Conservation (phyloP, 2,329 filamentous ascomycete species). For the Rhynchosporium agropyri region DNA sequence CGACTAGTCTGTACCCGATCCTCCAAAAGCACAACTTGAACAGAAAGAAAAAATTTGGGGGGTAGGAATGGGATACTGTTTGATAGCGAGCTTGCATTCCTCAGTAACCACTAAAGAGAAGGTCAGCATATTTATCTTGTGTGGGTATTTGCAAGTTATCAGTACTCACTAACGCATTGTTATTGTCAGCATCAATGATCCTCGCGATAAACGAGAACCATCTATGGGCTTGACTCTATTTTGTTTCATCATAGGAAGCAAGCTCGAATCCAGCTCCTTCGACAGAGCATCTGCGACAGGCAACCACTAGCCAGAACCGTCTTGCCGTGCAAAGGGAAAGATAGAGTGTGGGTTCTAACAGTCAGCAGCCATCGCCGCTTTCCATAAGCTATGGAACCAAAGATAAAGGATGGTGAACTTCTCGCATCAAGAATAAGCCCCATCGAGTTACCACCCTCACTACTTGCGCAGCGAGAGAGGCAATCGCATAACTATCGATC, state of each 20-base stretch:
- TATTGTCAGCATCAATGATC: constrained; percentile 47
- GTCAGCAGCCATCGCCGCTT: constrained; percentile 47
- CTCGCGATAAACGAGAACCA: constrained; percentile 48
- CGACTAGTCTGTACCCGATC: too few species aligned
- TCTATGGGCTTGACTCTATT: constrained; percentile 99
- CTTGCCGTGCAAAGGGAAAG: constrained; percentile 42
- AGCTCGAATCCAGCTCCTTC: constrained; percentile 65
- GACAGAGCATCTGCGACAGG: constrained; percentile 61
- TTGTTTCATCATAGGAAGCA: constrained; percentile 87
- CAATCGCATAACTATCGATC: constrained; percentile 99
- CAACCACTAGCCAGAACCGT: constrained; percentile 37
- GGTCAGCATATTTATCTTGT: neutral
- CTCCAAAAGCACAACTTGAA: too few species aligned
- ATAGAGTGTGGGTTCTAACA: constrained; percentile 36
- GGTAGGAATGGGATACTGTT: too few species aligned
- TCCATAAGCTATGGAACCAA: constrained; percentile 56
- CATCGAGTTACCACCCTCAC: constrained; percentile 89
- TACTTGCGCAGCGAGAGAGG: constrained; percentile 47
- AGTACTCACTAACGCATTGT: constrained; percentile 55
- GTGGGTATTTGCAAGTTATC: constrained; percentile 34
- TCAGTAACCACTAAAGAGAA: neutral
- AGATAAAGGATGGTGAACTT: constrained; percentile 58
- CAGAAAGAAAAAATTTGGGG: too few species aligned
- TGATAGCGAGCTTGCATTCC: too few species aligned
- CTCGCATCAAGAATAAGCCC: constrained; percentile 99